phyloP scores from a whole-genome alignment of 345 rosid genomes.

The Clausena lansium region DNA sequence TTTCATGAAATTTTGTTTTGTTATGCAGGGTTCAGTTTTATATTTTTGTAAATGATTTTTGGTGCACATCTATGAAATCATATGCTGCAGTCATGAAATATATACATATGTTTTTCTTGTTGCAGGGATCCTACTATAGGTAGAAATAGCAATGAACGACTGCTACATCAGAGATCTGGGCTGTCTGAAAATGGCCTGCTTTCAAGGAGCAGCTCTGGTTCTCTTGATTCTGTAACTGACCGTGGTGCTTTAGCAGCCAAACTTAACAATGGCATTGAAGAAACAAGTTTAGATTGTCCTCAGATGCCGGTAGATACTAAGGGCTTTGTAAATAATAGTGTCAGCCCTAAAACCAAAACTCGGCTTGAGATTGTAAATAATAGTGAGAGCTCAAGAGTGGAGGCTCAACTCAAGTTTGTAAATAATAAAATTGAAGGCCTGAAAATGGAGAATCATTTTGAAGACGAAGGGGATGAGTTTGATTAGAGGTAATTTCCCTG shows the following conservation, averaged over 20 bases:
- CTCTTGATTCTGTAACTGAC: conserved; percentile 34
- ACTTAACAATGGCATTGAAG: conserved; percentile 29
- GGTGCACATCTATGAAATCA: neutral
- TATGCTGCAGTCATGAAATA: conserved; percentile 2
- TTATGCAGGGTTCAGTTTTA: conserved; percentile 18
- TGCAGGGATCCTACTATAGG: conserved; percentile 36
- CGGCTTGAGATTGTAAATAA: conserved; percentile 54
- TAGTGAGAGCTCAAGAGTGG: conserved; percentile 45
- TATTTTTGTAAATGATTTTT: neutral
- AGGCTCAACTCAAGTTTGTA: conserved; percentile 58
- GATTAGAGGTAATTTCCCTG: conserved; percentile 51
- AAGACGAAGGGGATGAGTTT: conserved; percentile 52
- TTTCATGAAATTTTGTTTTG: neutral
- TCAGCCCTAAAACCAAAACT: conserved; percentile 25
- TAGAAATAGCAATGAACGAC: conserved; percentile 30
- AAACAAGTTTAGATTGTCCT: conserved; percentile 32
- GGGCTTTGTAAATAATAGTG: conserved; percentile 48
- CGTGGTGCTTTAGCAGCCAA: conserved; percentile 25
- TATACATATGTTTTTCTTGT: neutral
- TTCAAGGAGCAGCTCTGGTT: conserved; percentile 38
- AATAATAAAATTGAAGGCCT: conserved; percentile 44
- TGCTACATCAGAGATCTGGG: conserved; percentile 34
- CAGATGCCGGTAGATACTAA: conserved; percentile 31
- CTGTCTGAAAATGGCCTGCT: conserved; percentile 36
- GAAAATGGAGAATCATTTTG: conserved; percentile 51